These are phyloP conservation scores for Venturia pyrina DNA, from an alignment of 2,329 filamentous ascomycete genomes.

Conservation along the genomic window DNA sequence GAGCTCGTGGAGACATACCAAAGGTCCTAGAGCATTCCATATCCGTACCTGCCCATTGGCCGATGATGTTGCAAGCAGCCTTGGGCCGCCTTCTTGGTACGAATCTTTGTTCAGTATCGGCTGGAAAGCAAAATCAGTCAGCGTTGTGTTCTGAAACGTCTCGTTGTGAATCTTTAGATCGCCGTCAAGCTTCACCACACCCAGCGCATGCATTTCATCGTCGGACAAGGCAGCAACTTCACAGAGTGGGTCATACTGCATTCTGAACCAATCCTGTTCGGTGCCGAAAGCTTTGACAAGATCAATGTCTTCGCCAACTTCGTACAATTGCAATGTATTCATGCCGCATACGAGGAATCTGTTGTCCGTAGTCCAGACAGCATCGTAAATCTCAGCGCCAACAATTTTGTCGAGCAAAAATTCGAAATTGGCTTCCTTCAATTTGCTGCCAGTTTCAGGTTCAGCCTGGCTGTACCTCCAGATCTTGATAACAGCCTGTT, in stretches of 20 bases:
- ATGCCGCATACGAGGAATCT: constrained; percentile 35
- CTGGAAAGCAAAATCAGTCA: constrained; percentile 33
- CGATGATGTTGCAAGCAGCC: constrained; percentile 31
- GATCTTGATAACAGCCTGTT: constrained; percentile 28
- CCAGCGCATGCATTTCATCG: constrained; percentile 19
- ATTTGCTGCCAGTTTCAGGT: not conserved
- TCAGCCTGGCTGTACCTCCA: constrained; percentile 21
- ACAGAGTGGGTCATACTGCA: constrained; percentile 31
- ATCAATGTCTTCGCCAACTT: constrained; percentile 18
- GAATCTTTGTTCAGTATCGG: constrained; percentile 16
- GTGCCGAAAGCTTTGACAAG: constrained; percentile 10
- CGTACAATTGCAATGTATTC: constrained; percentile 28
- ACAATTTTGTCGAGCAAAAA: constrained; percentile 13
- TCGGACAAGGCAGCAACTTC: constrained; percentile 28
- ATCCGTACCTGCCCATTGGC: constrained; percentile 30
- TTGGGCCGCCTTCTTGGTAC: constrained; percentile 15
- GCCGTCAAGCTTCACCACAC: constrained; percentile 15
- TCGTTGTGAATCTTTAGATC: constrained; percentile 26
- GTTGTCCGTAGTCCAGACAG: constrained; percentile 33
- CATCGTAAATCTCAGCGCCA: constrained; percentile 27
- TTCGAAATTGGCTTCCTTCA: constrained; percentile 7
- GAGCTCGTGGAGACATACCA: constrained; percentile 16
- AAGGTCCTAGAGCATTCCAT: constrained; percentile 25
- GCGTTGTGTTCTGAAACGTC: constrained; percentile 15
- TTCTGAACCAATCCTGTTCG: constrained; percentile 17